Base-by-base conservation (phyloP, 805 yeast genomes). In the Millerago galiae region DNA sequence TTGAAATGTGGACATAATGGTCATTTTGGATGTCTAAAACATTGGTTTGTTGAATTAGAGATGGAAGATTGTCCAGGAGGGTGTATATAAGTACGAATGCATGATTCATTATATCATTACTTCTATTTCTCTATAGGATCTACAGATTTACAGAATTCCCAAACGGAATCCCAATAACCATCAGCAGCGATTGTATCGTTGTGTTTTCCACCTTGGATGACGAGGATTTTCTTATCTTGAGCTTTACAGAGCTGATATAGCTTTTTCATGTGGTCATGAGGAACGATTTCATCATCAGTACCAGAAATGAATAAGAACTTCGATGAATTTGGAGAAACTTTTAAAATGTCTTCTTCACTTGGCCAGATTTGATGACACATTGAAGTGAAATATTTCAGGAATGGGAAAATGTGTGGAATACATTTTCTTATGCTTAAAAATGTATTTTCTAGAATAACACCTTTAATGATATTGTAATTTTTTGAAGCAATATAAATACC, bases 331-430 rank as follows among this genome's bases (percentile, higher is more conserved):
- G 70, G 53, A 6, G 79, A 75, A 12, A 84, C 66, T 16, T 56
- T 54, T 2, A 66, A 59, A 12, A 89, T 77, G 25, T 77, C 69
- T 1, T 58, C 53, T 52, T 88, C 93, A 27, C 90, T 81, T 41
- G 83, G 77, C 99, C 99, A 91, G 14, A 70, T 62, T 58, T 93
- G 86, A 52, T 83, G 84, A 46, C 93, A 87, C 51, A 88, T 62
- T 24, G 59, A 58, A 1, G 83, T 65, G 38, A 83, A 59, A 39
- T 73, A 75, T 31, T 67, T 63, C 40, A 89, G 66, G 33, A 74
- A 49, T 4, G 96, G 96, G 53, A 90, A 79, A 6, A 88, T 67
- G 58, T 83, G 82, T 0, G 95, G 77, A 43, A 85, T 65, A 54
- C 83, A 75, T 51, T 86, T 81, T 7, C 81, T 74, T 14, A 91